A percentile compares a stretch with the other conserved stretches of the same genome.
These are phyloP conservation scores for Termitomyces sp. DNA, from an alignment of 768 basidiomycete species.

Conservation along the genomic window DNA sequence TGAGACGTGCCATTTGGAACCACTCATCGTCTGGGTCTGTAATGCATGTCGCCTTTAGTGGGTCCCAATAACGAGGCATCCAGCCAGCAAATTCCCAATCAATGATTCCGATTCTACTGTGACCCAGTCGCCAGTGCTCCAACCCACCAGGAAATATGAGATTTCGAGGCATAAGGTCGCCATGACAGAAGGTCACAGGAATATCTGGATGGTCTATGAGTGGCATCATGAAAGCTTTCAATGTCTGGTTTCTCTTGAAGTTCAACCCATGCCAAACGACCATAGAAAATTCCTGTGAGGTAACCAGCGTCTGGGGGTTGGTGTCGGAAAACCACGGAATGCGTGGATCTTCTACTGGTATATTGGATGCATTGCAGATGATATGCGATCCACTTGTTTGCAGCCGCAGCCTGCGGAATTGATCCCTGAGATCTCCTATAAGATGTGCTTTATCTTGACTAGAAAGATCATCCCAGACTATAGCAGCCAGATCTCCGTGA, in stretches of 20 bases:
- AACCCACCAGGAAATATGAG: neutral
- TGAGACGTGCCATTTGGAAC: neutral
- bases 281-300: neutral
- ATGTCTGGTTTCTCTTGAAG: neutral
- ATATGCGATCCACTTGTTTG: neutral
- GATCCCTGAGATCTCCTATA: neutral
- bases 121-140: neutral
- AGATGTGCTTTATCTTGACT: neutral
- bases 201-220: neutral
- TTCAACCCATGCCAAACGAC: neutral
- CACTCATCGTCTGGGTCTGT: conserved; percentile 2
- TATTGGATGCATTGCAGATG: neutral
- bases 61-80: neutral
- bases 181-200: neutral
- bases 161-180: neutral
- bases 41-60: neutral
- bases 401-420: neutral
- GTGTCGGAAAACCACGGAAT: neutral
- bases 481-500: neutral
- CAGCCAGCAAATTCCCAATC: conserved; percentile 1
- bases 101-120: neutral
- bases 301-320: neutral
- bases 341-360: neutral
- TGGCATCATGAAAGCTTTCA: neutral
- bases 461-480: neutral